These are phyloP conservation scores for Agrocybe praecox DNA, from an alignment of 768 basidiomycete genomes.

Conservation along the genomic window DNA sequence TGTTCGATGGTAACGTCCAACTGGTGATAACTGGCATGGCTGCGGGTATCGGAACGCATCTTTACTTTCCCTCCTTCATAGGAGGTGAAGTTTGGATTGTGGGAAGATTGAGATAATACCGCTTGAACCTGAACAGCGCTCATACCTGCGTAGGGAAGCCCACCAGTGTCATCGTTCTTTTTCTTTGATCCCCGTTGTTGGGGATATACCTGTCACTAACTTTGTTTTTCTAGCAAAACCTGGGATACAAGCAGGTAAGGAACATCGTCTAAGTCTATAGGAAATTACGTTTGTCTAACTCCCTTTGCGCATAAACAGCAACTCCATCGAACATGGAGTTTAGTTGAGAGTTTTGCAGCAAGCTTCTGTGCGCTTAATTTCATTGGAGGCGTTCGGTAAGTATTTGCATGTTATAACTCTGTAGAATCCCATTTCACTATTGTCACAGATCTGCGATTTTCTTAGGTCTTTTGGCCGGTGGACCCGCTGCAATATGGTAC, in stretches of 20 bases:
- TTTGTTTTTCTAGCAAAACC: slow-evolving; percentile 59
- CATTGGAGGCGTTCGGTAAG: slow-evolving; percentile 81
- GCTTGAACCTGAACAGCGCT: slow-evolving; percentile 97
- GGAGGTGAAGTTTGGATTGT: slow-evolving; percentile 23
- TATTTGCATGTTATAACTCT: not conserved
- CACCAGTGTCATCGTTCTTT: slow-evolving; percentile 62
- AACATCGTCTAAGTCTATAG: not conserved
- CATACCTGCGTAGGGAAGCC: slow-evolving; percentile 99
- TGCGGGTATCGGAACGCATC: slow-evolving; percentile 81
- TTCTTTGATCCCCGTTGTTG: slow-evolving; percentile 35
- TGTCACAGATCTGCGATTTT: slow-evolving; percentile 69
- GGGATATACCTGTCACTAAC: slow-evolving; percentile 52
- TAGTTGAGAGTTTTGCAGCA: slow-evolving; percentile 84
- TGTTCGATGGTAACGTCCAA: slow-evolving; percentile 72
- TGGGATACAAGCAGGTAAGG: slow-evolving; percentile 80
- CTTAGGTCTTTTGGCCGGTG: slow-evolving; percentile 81
- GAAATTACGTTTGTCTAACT: no score
- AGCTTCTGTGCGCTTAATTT: slow-evolving; percentile 91
- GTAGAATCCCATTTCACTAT: slow-evolving; percentile 3
- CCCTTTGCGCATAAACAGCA: slow-evolving; percentile 46
- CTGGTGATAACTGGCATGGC: slow-evolving; percentile 76
- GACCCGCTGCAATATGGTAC: slow-evolving; percentile 86
- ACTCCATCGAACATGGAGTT: slow-evolving; percentile 84
- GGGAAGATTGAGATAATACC: slow-evolving; percentile 94
- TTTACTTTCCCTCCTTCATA: slow-evolving; percentile 19